A percentile compares a stretch with the other conserved stretches of the same genome.
Evolutionary conservation across 2,329 filamentous ascomycete genomes (phyloP).

Genomic region (Diatrype stigma): DNA sequence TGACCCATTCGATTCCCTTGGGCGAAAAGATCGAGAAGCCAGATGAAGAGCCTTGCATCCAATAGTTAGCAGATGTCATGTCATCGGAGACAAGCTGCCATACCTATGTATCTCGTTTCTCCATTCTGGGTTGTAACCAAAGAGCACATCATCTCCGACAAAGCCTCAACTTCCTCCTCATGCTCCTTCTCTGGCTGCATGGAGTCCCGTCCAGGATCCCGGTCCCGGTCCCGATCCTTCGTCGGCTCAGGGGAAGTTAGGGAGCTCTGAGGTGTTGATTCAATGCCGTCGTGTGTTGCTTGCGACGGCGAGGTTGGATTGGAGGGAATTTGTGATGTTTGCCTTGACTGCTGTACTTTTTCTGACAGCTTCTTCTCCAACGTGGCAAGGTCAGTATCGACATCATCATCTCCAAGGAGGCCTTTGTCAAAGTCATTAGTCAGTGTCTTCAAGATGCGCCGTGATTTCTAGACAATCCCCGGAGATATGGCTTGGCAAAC

Average conservation of each 20-base stretch:
- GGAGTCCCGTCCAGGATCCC: conserved; percentile 36
- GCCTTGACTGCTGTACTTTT: conserved; percentile 46
- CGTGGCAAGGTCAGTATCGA: conserved; percentile 80
- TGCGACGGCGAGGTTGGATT: conserved; percentile 50
- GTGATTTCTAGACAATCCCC: not conserved
- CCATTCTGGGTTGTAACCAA: conserved; percentile 91
- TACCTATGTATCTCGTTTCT: conserved; percentile 94
- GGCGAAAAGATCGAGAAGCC: conserved; percentile 99
- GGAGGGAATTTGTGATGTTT: conserved; percentile 44
- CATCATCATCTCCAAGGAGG: conserved; percentile 80
- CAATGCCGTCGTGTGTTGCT: conserved; percentile 36
- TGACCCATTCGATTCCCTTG: conserved; percentile 97
- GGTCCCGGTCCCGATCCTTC: conserved; percentile 37
- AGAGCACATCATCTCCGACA: conserved; percentile 99
- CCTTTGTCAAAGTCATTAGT: conserved; percentile 36
- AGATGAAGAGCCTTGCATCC: conserved; percentile 73
- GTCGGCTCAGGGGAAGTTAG: conserved; percentile 48
- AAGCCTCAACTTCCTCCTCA: conserved; percentile 72
- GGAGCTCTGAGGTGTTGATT: conserved; percentile 50
- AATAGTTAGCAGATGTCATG: conserved; percentile 4
- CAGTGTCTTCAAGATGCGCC: not conserved
- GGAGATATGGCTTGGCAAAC: not conserved
- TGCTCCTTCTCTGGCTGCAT: conserved; percentile 40
- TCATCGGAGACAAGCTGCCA: not conserved
- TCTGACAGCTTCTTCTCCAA: conserved; percentile 72